These are phyloP conservation scores for Chenopodium quinoa DNA, from an alignment of 148 eudicot genomes.

Conservation along the genomic window DNA sequence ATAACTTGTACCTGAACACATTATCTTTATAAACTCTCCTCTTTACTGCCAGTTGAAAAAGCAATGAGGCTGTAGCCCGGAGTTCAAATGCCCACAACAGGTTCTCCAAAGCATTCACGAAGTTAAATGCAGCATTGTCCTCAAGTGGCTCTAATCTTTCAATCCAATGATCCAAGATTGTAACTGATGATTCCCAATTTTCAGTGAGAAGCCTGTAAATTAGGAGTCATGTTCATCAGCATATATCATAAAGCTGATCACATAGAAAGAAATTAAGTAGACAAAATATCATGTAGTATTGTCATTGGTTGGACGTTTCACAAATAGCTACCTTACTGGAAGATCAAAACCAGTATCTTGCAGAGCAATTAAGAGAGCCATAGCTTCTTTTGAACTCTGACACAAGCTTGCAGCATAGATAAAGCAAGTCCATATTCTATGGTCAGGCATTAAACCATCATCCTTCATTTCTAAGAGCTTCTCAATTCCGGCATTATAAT, in stretches of 20 bases:
- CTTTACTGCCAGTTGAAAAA: slow-evolving; percentile 84
- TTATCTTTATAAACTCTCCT: slow-evolving; percentile 65
- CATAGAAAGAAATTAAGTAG: not conserved
- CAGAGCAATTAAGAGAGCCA: slow-evolving; percentile 60
- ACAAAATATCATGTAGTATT: not conserved
- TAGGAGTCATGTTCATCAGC: not conserved
- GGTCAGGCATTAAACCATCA: slow-evolving; percentile 83
- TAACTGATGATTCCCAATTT: slow-evolving; percentile 55
- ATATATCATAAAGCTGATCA: slow-evolving; percentile 1
- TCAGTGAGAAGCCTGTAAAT: slow-evolving; percentile 67
- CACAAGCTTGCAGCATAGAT: slow-evolving; percentile 87
- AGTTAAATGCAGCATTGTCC: slow-evolving; percentile 86
- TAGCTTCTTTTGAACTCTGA: slow-evolving; percentile 51
- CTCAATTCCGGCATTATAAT: slow-evolving; percentile 64
- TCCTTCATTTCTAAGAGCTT: slow-evolving; percentile 73
- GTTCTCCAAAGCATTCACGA: slow-evolving; percentile 95
- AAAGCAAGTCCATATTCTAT: slow-evolving; percentile 94
- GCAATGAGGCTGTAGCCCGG: slow-evolving; percentile 94
- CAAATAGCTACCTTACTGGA: slow-evolving; percentile 59
- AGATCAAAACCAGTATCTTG: slow-evolving; percentile 76
- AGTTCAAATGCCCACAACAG: slow-evolving; percentile 93
- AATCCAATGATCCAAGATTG: slow-evolving; percentile 58
- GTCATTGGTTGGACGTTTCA: slow-evolving; percentile 6
- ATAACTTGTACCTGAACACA: slow-evolving; percentile 62
- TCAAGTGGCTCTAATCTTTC: slow-evolving; percentile 63